Evolutionary conservation across 441 rosid genomes (phyloP).

Genomic region (Jatropha podagrica): DNA sequence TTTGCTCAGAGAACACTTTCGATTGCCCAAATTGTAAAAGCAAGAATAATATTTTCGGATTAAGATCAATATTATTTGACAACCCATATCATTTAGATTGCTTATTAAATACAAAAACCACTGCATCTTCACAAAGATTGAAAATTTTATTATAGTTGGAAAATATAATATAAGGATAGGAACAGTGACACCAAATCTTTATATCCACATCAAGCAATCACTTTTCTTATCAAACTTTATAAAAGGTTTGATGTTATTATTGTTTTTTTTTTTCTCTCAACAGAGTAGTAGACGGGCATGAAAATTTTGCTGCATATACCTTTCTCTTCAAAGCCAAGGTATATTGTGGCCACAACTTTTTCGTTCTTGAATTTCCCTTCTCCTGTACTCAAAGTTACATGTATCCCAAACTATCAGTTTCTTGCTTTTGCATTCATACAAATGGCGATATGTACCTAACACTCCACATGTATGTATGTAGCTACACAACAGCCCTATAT

Average conservation of each 20-base stretch:
- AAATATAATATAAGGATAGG: slow-evolving; percentile 11
- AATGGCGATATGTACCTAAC: slow-evolving; percentile 30
- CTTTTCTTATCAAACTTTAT: slow-evolving; percentile 13
- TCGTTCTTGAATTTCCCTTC: slow-evolving; percentile 31
- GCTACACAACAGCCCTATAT: slow-evolving; percentile 6
- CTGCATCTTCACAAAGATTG: not conserved
- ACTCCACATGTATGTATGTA: not conserved
- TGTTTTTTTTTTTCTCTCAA: not conserved
- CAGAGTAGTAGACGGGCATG: slow-evolving; percentile 20
- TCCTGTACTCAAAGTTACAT: slow-evolving; percentile 42
- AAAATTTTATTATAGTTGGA: not conserved
- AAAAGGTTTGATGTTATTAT: not conserved
- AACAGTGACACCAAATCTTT: slow-evolving; percentile 14
- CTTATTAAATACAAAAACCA: not conserved
- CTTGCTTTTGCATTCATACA: slow-evolving; percentile 27
- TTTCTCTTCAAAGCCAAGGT: slow-evolving; percentile 56
- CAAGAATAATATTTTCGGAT: not conserved
- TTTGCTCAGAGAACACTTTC: not conserved
- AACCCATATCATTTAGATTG: slow-evolving; percentile 1
- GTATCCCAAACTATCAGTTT: slow-evolving; percentile 18
- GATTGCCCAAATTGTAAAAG: not conserved
- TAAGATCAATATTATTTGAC: not conserved
- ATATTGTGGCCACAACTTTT: slow-evolving; percentile 19
- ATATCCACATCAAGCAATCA: slow-evolving; percentile 35
- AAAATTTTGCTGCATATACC: slow-evolving; percentile 21